Percentiles rank a stretch among this genome's conserved stretches.
phyloP scores from a whole-genome alignment of 2,329 filamentous ascomycete species.

The Sclerotinia glacialis region DNA sequence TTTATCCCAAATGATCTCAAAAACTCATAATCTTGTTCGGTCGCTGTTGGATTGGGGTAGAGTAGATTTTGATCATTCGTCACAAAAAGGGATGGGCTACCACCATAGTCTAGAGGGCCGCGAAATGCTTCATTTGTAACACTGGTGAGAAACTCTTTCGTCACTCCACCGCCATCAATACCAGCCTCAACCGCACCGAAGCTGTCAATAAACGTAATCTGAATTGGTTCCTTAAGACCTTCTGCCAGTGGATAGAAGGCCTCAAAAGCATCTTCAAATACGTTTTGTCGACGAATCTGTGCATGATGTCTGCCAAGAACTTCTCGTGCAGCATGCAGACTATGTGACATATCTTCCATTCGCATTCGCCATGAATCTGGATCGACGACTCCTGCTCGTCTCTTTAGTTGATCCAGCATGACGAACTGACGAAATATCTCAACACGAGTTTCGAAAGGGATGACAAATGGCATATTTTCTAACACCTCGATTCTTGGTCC shows the following conservation, averaged over 20 bases:
- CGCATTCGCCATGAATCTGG: slow-evolving; percentile 71
- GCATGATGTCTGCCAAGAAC: slow-evolving; percentile 66
- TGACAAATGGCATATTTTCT: slow-evolving; percentile 94
- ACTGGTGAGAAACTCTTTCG: slow-evolving; percentile 92
- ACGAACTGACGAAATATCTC: slow-evolving; percentile 93
- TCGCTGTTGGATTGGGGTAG: slow-evolving; percentile 78
- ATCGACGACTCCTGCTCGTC: slow-evolving; percentile 70
- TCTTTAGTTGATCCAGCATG: slow-evolving; percentile 71
- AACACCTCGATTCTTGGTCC: slow-evolving; percentile 86
- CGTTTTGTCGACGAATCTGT: slow-evolving; percentile 70
- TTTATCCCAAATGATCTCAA: slow-evolving; percentile 51
- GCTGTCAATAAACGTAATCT: slow-evolving; percentile 92
- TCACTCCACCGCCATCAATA: slow-evolving; percentile 95
- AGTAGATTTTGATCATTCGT: slow-evolving; percentile 83
- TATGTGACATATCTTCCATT: slow-evolving; percentile 39
- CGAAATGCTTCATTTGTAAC: slow-evolving; percentile 83
- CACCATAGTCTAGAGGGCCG: slow-evolving; percentile 37
- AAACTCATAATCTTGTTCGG: slow-evolving; percentile 65
- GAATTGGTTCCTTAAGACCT: slow-evolving; percentile 87
- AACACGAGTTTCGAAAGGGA: slow-evolving; percentile 88
- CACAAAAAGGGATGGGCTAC: slow-evolving; percentile 65
- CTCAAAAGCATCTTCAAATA: slow-evolving; percentile 83
- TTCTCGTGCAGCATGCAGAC: slow-evolving; percentile 36
- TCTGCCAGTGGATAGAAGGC: slow-evolving; percentile 81
- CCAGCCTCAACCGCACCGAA: slow-evolving; percentile 86